phyloP scores from a whole-genome alignment of 495 filamentous ascomycete genomes.

The Neurospora cerealis region DNA sequence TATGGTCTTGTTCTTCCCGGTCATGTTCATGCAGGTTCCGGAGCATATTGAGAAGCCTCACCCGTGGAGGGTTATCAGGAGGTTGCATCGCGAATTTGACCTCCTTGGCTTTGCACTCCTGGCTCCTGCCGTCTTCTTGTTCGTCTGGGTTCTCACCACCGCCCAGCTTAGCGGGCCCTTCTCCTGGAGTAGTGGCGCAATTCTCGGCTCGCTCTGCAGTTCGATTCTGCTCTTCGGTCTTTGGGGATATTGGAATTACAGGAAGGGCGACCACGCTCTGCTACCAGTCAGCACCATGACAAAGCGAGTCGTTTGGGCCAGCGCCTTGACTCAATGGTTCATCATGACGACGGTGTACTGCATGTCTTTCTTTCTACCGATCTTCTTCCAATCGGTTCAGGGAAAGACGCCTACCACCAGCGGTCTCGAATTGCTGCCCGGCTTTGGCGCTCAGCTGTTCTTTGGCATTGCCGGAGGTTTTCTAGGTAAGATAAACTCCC shows the following conservation, averaged over 20 bases:
- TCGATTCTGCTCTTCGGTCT: constrained; percentile 44
- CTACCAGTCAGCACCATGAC: constrained; percentile 57
- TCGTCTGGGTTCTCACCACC: constrained; percentile 56
- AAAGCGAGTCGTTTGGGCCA: constrained; percentile 49
- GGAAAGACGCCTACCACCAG: constrained; percentile 38
- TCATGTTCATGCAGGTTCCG: constrained; percentile 44
- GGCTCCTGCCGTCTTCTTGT: constrained; percentile 43
- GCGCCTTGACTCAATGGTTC: constrained; percentile 39
- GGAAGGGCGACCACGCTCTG: constrained; percentile 54
- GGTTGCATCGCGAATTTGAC: constrained; percentile 52
- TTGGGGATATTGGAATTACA: constrained; percentile 53
- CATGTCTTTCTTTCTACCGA: constrained; percentile 49
- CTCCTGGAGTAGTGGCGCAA: constrained; percentile 48
- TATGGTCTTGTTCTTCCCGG: constrained; percentile 44
- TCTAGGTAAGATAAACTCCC: constrained; percentile 19
- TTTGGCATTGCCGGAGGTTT: constrained; percentile 44
- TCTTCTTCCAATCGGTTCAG: constrained; percentile 63
- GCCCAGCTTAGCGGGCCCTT: constrained; percentile 72
- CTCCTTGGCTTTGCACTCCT: constrained; percentile 53
- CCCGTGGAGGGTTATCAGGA: constrained; percentile 16
- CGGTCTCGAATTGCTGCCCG: constrained; percentile 42
- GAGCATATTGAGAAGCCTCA: constrained; percentile 28
- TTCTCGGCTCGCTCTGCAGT: constrained; percentile 56
- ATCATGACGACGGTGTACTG: constrained; percentile 50
- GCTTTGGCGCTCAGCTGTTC: constrained; percentile 29